A percentile compares a stretch with the other conserved stretches of the same genome.
Conservation (phyloP, 176 grass and related monocot species). For the Rhipidocladum racemiflorum region DNA sequence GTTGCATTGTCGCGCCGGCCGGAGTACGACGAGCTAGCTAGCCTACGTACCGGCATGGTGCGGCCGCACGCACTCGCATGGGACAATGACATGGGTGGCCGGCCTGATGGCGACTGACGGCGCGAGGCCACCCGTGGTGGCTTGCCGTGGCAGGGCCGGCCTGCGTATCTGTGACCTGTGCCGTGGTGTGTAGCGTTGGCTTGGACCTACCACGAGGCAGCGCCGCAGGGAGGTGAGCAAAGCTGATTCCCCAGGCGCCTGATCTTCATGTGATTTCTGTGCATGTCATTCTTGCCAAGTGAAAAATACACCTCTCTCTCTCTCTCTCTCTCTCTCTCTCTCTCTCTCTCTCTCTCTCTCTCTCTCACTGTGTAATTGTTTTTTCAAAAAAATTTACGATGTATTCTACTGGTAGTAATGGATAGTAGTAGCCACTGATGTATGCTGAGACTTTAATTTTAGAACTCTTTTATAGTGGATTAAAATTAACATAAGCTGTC, state of each 20-base stretch:
- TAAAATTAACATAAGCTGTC: too few species aligned
- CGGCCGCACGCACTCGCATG: not conserved
- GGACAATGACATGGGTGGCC: not conserved
- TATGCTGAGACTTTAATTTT: too few species aligned
- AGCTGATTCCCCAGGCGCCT: slow-evolving; percentile 24
- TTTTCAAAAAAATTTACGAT: too few species aligned
- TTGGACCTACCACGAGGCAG: slow-evolving; percentile 30
- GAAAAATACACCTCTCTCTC: not conserved
- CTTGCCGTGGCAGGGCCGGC: not conserved
- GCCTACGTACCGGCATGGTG: not conserved
- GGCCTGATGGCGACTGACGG: not conserved
- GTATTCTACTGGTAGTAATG: too few species aligned
- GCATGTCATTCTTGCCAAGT: not conserved
- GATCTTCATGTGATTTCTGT: slow-evolving; percentile 1
- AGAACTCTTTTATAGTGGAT: too few species aligned
- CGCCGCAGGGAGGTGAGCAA: slow-evolving; percentile 10
- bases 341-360: too few species aligned
- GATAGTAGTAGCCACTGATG: too few species aligned
- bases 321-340: too few species aligned
- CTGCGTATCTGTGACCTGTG: not conserved
- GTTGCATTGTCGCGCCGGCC: not conserved
- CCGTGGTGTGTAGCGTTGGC: slow-evolving; percentile 4
- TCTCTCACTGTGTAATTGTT: too few species aligned
- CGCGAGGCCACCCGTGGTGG: not conserved
- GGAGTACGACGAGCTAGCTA: not conserved